phyloP scores from a whole-genome alignment of 2,329 filamentous ascomycete genomes.

The Aspergillus alliaceus region DNA sequence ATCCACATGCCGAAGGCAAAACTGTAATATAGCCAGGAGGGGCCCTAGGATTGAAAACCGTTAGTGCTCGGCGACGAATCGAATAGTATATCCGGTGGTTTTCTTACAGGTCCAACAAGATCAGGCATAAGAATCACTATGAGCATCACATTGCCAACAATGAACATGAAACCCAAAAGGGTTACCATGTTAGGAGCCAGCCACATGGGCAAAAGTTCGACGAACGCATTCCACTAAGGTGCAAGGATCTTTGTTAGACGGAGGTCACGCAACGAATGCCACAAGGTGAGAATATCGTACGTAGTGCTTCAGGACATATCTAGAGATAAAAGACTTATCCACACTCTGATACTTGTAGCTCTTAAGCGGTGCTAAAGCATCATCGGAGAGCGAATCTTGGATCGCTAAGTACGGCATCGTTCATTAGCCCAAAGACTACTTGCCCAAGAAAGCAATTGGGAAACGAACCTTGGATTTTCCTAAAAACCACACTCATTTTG shows the following conservation, averaged over 20 bases:
- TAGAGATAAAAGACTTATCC: conserved; percentile 90
- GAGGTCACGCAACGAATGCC: too few species aligned
- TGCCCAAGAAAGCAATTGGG: not conserved
- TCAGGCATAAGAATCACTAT: conserved; percentile 84
- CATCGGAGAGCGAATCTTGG: conserved; percentile 72
- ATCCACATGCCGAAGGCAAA: conserved; percentile 96
- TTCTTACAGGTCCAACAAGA: conserved; percentile 77
- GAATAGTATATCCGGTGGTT: conserved; percentile 7
- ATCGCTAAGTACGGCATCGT: conserved; percentile 26
- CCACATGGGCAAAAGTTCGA: conserved; percentile 90
- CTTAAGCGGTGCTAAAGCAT: conserved; percentile 86
- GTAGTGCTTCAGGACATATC: conserved; percentile 92
- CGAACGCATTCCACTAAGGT: conserved; percentile 89
- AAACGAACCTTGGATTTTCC: conserved; percentile 38
- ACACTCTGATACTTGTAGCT: conserved; percentile 97
- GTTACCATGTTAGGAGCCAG: conserved; percentile 98
- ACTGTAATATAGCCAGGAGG: conserved; percentile 91
- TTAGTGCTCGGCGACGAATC: conserved; percentile 13
- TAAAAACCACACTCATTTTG: conserved; percentile 33
- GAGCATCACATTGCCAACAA: conserved; percentile 76
- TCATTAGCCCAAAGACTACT: not conserved
- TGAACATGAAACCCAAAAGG: conserved; percentile 90
- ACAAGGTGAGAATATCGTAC: conserved; percentile 56
- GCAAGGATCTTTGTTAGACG: conserved; percentile 10
- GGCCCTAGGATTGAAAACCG: conserved; percentile 56